Conservation (phyloP, 495 filamentous ascomycete genomes). For the Pseudoneurospora amorphoporcata region DNA sequence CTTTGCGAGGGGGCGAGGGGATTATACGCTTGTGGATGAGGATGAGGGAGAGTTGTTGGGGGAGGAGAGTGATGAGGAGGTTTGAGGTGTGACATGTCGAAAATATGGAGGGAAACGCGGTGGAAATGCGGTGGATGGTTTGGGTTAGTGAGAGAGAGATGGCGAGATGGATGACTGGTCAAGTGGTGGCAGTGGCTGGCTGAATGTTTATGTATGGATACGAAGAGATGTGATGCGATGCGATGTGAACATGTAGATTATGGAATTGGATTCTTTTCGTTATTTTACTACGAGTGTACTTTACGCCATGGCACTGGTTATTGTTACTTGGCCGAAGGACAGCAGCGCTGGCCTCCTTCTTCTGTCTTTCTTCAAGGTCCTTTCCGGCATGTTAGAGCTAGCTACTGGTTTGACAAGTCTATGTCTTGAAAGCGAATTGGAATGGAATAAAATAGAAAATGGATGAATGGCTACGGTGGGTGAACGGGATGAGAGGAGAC, state of each 20-base stretch:
- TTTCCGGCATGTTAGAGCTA: neutral
- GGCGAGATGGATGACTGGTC: neutral
- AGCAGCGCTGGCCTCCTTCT: neutral
- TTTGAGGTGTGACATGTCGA: constrained; percentile 25
- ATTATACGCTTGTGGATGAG: constrained; percentile 78
- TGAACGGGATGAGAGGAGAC: neutral
- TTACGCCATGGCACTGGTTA: neutral
- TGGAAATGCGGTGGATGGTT: neutral
- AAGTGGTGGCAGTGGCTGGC: neutral
- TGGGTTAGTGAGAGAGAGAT: neutral
- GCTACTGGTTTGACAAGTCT: neutral
- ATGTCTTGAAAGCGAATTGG: too few species aligned
- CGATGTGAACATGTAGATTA: neutral
- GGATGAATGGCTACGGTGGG: neutral
- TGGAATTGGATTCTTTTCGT: neutral
- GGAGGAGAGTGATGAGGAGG: constrained; percentile 87
- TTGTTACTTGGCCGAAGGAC: neutral
- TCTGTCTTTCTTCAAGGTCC: neutral
- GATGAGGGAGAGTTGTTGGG: constrained; percentile 92
- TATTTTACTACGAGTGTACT: neutral
- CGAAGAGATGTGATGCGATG: neutral
- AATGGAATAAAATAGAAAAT: too few species aligned
- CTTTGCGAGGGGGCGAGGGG: constrained; percentile 72
- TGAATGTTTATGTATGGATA: neutral
- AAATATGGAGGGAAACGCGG: neutral